Conservation (phyloP, 345 rosid genomes). For the Eutrema heterophyllum region DNA sequence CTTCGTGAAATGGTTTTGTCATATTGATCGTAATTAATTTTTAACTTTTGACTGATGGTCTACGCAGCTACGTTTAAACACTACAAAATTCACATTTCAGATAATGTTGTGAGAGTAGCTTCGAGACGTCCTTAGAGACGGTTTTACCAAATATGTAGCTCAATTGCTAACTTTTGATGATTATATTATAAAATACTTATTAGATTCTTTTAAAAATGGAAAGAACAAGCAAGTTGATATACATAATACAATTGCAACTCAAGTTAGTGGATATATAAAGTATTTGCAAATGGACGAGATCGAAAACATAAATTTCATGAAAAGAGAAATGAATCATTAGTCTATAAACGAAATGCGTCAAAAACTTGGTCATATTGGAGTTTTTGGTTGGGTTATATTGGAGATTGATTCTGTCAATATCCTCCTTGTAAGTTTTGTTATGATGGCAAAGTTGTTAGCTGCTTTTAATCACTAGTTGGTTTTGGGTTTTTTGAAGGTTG, state of each 20-base stretch:
- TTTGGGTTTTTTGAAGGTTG: no score
- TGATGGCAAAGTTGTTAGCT: no score
- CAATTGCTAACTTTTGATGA: background rate
- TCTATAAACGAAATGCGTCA: constrained; percentile 25
- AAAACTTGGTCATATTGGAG: constrained; percentile 20
- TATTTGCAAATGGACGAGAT: constrained; percentile 14
- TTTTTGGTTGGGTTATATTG: background rate
- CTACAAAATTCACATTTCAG: background rate
- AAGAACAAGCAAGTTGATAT: background rate
- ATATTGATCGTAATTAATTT: background rate
- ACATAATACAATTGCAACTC: background rate
- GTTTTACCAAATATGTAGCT: background rate
- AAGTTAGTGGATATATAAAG: constrained; percentile 29
- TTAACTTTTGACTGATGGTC: background rate
- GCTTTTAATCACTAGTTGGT: no score
- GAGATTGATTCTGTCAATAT: no score
- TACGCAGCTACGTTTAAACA: background rate
- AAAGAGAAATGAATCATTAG: constrained; percentile 18
- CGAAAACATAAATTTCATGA: constrained; percentile 18
- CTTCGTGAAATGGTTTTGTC: background rate
- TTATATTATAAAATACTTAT: background rate
- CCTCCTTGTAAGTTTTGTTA: no score
- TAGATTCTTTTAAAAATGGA: background rate
- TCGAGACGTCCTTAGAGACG: background rate
- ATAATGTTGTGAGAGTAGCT: background rate